Percentiles rank a stretch among this genome's conserved stretches.
These are phyloP conservation scores for Coleophoma cylindrospora DNA, from an alignment of 2,329 filamentous ascomycete genomes.

Conservation along the genomic window DNA sequence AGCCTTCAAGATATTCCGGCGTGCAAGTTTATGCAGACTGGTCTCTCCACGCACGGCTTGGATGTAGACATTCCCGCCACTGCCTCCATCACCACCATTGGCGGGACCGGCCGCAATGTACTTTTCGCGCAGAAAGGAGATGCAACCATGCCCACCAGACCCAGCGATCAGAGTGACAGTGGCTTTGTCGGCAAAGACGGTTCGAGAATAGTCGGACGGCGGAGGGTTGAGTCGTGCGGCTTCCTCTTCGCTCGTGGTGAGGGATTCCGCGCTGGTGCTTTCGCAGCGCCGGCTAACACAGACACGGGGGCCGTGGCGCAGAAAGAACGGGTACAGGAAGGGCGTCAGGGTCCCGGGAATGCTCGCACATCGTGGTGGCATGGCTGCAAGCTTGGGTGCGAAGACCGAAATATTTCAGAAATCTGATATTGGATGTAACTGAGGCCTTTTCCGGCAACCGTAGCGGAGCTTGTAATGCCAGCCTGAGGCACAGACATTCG, in stretches of 20 bases:
- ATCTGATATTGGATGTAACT: background rate
- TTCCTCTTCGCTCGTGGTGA: constrained; percentile 13
- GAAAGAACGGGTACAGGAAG: constrained; percentile 26
- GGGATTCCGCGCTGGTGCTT: constrained; percentile 9
- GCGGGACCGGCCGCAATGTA: constrained; percentile 84
- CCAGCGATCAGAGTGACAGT: constrained; percentile 74
- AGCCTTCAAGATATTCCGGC: constrained; percentile 69
- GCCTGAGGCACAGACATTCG: too few relatives aligned
- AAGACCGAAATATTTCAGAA: background rate
- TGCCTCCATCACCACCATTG: constrained; percentile 92
- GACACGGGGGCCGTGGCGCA: constrained; percentile 8
- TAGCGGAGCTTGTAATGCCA: too few relatives aligned
- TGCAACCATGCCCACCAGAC: constrained; percentile 82
- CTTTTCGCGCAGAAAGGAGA: constrained; percentile 89
- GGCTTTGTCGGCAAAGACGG: constrained; percentile 84
- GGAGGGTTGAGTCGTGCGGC: constrained; percentile 67
- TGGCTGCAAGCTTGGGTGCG: constrained; percentile 5
- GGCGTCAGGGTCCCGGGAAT: constrained; percentile 24
- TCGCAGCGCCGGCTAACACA: constrained; percentile 14
- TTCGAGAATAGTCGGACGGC: constrained; percentile 77
- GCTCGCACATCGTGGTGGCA: constrained; percentile 25
- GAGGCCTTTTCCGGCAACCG: too few relatives aligned
- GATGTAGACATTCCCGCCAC: constrained; percentile 88
- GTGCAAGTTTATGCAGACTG: constrained; percentile 84
- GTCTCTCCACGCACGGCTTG: constrained; percentile 90